phyloP scores from a whole-genome alignment of 352 stramenopile species.

The Thalassiosira livingstoniorum region DNA sequence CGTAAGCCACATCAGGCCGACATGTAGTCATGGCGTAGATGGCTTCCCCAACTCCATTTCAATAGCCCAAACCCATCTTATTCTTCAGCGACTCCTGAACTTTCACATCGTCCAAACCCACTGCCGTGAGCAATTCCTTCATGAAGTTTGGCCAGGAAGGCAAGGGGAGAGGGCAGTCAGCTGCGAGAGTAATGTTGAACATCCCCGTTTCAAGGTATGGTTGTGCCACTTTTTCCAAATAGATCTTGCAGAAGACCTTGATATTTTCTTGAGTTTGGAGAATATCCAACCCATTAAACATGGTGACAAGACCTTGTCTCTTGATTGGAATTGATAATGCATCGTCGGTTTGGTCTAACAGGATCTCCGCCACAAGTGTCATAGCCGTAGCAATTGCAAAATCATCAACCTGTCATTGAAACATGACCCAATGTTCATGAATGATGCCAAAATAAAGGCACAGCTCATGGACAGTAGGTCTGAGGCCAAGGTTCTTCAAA shows the following conservation, averaged over 20 bases:
- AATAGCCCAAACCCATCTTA: too few species aligned
- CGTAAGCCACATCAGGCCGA: too few species aligned
- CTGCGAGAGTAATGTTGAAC: neutral
- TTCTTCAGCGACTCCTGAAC: neutral
- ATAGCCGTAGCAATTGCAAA: slow-evolving; percentile 40
- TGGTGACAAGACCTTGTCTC: slow-evolving; percentile 19
- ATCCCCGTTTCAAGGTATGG: neutral
- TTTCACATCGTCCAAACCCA: neutral
- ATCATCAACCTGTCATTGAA: slow-evolving; percentile 62
- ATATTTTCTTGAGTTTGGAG: slow-evolving; percentile 52
- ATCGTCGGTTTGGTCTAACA: slow-evolving; percentile 24
- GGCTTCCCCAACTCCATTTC: too few species aligned
- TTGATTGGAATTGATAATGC: slow-evolving; percentile 36
- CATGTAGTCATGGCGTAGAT: too few species aligned
- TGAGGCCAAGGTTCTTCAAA: slow-evolving; percentile 32
- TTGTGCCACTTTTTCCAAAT: slow-evolving; percentile 13
- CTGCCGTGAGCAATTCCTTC: neutral
- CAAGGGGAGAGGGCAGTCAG: neutral
- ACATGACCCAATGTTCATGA: slow-evolving; percentile 41
- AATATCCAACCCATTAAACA: slow-evolving; percentile 63
- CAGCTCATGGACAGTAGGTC: slow-evolving; percentile 50
- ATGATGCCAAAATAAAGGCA: slow-evolving; percentile 41
- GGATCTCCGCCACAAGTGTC: slow-evolving; percentile 12
- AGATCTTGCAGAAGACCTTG: slow-evolving; percentile 38
- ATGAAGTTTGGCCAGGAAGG: neutral